A percentile compares a stretch with the other conserved stretches of the same genome.
Evolutionary conservation across 1,284 basidiomycete species (phyloP).

Genomic region (Cryptococcus deneoformans): DNA sequence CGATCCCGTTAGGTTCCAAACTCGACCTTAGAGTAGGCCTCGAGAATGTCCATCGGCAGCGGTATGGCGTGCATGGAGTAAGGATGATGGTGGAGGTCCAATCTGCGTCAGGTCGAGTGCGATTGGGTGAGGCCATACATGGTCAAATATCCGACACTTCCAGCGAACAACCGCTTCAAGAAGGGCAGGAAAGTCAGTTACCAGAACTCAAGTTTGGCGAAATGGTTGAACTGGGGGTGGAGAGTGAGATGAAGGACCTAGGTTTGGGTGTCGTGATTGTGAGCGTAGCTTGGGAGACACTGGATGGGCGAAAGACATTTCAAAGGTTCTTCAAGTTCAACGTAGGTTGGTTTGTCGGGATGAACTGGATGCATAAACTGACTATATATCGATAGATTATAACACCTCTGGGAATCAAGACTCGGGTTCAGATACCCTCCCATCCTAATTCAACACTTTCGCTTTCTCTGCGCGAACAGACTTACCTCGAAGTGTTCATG

Average conservation of each 20-base stretch:
- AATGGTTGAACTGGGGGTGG: constrained; percentile 26
- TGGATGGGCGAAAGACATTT: constrained; percentile 69
- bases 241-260: constrained; percentile 42
- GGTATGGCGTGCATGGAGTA: constrained; percentile 27
- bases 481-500: constrained; percentile 82
- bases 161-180: background rate
- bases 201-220: constrained; percentile 25
- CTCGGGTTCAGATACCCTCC: constrained; percentile 72
- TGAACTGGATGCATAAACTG: background rate
- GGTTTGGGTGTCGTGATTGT: constrained; percentile 41
- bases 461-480: constrained; percentile 63
- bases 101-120: constrained; percentile 27
- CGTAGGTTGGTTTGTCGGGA: constrained; percentile 54
- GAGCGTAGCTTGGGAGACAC: constrained; percentile 47
- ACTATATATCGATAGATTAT: constrained; percentile 59
- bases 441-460: constrained; percentile 67
- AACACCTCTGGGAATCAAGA: constrained; percentile 84
- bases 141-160: constrained; percentile 5
- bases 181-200: constrained; percentile 10
- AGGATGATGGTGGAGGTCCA: constrained; percentile 47
- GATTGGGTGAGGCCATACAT: constrained; percentile 42
- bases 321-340: constrained; percentile 86
- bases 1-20: constrained; percentile 34
- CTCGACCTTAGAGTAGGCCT: constrained; percentile 27
- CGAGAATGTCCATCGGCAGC: constrained; percentile 20